Evolutionary conservation across 345 rosid genomes (phyloP).

Genomic region (Lagerstroemia speciosa): DNA sequence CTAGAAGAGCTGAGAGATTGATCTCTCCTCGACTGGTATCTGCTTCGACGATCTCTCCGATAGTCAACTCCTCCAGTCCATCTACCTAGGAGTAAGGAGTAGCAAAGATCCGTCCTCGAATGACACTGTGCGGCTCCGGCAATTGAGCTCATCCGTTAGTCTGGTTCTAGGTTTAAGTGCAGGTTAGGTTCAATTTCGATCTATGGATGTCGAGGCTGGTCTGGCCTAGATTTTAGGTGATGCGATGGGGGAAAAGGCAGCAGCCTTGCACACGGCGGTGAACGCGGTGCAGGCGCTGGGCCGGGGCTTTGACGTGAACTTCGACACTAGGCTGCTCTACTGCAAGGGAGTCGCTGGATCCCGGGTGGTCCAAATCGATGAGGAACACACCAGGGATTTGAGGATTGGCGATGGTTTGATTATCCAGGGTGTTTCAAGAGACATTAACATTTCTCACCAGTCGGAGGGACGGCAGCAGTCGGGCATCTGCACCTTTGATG

Average conservation of each 20-base stretch:
- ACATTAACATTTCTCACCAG: constrained; percentile 28
- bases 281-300: constrained; percentile 62
- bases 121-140: not conserved
- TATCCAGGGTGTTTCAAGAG: constrained; percentile 47
- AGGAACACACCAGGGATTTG: constrained; percentile 39
- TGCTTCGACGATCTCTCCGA: constrained; percentile 5
- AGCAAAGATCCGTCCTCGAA: not conserved
- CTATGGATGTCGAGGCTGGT: constrained; percentile 1
- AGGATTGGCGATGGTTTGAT: constrained; percentile 27
- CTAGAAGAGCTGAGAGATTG: constrained; percentile 1
- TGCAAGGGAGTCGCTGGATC: constrained; percentile 58
- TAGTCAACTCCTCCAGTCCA: not conserved
- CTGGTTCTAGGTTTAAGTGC: not conserved
- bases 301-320: constrained; percentile 66
- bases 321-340: constrained; percentile 59
- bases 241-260: constrained; percentile 39
- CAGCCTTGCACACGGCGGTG: constrained; percentile 44
- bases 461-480: constrained; percentile 38
- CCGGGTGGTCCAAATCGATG: constrained; percentile 49
- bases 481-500: constrained; percentile 36
- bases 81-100: not conserved
- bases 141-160: not conserved
- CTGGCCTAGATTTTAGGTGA: constrained; percentile 6
- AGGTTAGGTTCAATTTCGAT: not conserved
- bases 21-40: constrained; percentile 1